Evolutionary conservation across 495 filamentous ascomycete genomes (phyloP).

Genomic region (Schizothecium vesticola): DNA sequence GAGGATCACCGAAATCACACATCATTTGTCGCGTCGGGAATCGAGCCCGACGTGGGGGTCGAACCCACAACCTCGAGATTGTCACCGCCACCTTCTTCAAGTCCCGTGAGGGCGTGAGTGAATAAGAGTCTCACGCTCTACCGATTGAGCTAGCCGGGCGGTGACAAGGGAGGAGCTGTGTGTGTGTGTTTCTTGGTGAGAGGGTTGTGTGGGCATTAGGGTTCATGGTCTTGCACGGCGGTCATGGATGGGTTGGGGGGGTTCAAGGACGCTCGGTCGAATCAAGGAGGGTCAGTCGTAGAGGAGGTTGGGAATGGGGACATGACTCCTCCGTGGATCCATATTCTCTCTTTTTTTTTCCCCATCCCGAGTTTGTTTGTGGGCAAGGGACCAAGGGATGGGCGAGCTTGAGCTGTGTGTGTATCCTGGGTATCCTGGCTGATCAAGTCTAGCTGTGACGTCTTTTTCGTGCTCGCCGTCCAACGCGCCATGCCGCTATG

Average conservation of each 20-base stretch:
- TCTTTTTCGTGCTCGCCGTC: neutral
- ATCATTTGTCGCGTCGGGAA: neutral
- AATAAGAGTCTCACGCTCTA: slow-evolving; percentile 76
- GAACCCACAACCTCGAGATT: neutral
- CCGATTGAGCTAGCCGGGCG: slow-evolving; percentile 70
- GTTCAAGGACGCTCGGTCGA: too few species aligned
- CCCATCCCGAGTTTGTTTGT: neutral
- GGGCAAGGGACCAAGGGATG: too few species aligned
- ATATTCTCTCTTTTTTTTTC: neutral
- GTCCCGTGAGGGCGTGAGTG: too few species aligned
- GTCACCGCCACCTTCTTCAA: too few species aligned
- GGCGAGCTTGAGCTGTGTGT: neutral
- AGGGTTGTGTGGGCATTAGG: neutral
- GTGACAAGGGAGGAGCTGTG: too few species aligned
- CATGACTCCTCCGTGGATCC: neutral
- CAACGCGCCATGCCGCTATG: neutral
- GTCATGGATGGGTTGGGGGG: neutral
- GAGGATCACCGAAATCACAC: too few species aligned
- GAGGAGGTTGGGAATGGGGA: neutral
- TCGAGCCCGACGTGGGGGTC: neutral
- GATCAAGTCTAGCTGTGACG: neutral
- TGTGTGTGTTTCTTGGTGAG: neutral
- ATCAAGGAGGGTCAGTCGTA: neutral
- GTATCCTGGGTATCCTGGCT: neutral
- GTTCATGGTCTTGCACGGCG: neutral